Evolutionary conservation across 805 yeast genomes (phyloP), one percentile per base, ranked within the genome.

Genomic region (Candida piceae): DNA sequence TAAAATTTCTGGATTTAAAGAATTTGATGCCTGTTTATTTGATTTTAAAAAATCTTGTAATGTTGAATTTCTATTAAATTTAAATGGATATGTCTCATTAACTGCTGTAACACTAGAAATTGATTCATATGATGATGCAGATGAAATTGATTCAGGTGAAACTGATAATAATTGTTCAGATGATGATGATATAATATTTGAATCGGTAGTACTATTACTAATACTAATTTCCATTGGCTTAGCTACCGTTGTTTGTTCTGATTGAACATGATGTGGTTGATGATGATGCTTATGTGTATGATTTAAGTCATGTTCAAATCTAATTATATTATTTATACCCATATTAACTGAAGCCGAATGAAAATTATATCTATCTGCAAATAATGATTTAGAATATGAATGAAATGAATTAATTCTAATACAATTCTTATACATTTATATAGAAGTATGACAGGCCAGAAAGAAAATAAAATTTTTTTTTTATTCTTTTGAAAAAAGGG

Each of bases 1-100:
- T 54, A 84, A 71, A 8, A 84, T 61, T 31, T 70, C 68, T 0
- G 87, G 82, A 50, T 77, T 72, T 32, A 77, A 64, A 15, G 60
- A 62, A 32, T 74, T 76, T 19, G 69, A 72, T 40, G 60, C 70
- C 17, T 54, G 51, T 45, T 62, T 64, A 53, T 77, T 77, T 44
- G 74, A 69, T 27, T 63, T 48, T 7, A 77, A 49, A 42, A 63
- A 74, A 38, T 77, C 82, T 31, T 64, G 60, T 31, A 72, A 51
- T 0, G 70, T 62, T 7, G 80, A 73, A 4, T 66, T 64, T 51
- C 68, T 72, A 20, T 63, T 61, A 32, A 78, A 61, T 1, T 68
- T 62, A 53, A 75, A 76, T 10, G 67, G 67, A 26, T 46, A 43
- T 3, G 42, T 21, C 16, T 38, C 42, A 11, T 29, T n/a, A n/a